Conservation (phyloP, 2,329 filamentous ascomycete genomes). For the Arthrobotrys pseudoclavata region DNA sequence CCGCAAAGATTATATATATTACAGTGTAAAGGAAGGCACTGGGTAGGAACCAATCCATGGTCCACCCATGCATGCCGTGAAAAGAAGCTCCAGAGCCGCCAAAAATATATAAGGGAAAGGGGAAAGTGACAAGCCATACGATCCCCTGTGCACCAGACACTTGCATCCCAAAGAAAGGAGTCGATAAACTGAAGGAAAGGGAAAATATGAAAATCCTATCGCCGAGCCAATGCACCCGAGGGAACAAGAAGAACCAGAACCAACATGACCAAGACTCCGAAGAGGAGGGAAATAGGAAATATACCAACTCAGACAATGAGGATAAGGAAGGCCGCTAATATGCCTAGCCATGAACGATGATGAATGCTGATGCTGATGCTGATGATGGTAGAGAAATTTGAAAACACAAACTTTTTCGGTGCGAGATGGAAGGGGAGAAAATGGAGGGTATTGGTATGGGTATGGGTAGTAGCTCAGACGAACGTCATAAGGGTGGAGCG, state of each 20-base stretch:
- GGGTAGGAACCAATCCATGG: conserved; percentile 36
- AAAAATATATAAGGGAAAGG: conserved; percentile 13
- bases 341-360: conserved; percentile 36
- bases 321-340: conserved; percentile 27
- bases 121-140: conserved; percentile 32
- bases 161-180: conserved; percentile 32
- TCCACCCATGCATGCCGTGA: neutral
- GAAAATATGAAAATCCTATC: conserved; percentile 52
- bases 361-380: conserved; percentile 49
- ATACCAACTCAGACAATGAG: conserved; percentile 44
- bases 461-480: conserved; percentile 24
- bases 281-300: conserved; percentile 46
- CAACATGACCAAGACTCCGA: conserved; percentile 56
- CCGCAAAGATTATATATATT: conserved; percentile 44
- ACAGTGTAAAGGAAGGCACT: conserved; percentile 36
- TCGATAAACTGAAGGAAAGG: conserved; percentile 24
- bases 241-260: conserved; percentile 46
- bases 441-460: neutral
- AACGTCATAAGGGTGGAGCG: conserved; percentile 59
- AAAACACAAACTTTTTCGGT: conserved; percentile 42
- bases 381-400: conserved; percentile 41
- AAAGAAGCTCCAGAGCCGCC: conserved; percentile 24
- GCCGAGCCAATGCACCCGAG: conserved; percentile 59
- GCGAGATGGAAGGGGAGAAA: neutral
- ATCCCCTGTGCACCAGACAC: conserved; percentile 44